phyloP scores from a whole-genome alignment of 495 filamentous ascomycete genomes.

The Neurospora hispaniola region DNA sequence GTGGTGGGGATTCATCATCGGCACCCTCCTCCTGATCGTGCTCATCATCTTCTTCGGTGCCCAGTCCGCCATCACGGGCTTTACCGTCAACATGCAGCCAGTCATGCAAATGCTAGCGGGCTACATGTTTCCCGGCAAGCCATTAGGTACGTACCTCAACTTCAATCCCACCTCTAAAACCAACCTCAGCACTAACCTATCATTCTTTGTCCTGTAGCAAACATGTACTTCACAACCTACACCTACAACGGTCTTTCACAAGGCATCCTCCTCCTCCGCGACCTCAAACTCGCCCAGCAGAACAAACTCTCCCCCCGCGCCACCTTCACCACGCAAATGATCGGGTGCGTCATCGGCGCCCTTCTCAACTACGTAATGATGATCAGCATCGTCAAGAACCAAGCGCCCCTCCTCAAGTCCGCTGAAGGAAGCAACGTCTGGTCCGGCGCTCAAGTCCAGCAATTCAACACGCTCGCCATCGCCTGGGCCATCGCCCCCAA shows the following conservation, averaged over 20 bases:
- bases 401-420: constrained; percentile 20
- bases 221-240: constrained; percentile 28
- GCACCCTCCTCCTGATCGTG: constrained; percentile 26
- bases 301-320: constrained; percentile 31
- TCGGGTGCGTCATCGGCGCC: constrained; percentile 30
- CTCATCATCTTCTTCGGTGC: constrained; percentile 13
- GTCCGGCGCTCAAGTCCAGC: constrained; percentile 26
- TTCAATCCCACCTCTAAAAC: too few species aligned
- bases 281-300: constrained; percentile 25
- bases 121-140: constrained; percentile 21
- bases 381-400: constrained; percentile 23
- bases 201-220: too few species aligned
- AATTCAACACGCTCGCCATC: constrained; percentile 30
- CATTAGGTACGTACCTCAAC: constrained; percentile 15
- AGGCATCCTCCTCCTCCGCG: constrained; percentile 20
- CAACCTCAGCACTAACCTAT: too few species aligned
- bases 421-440: constrained; percentile 27
- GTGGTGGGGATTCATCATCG: constrained; percentile 44
- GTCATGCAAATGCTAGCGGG: constrained; percentile 24
- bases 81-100: not conserved
- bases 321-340: constrained; percentile 32
- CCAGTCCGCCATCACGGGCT: not conserved
- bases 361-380: constrained; percentile 35
- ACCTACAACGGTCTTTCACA: constrained; percentile 14
- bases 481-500: constrained; percentile 37